Conservation (phyloP, 2,329 filamentous ascomycete genomes). For the Beauveria caledonica region DNA sequence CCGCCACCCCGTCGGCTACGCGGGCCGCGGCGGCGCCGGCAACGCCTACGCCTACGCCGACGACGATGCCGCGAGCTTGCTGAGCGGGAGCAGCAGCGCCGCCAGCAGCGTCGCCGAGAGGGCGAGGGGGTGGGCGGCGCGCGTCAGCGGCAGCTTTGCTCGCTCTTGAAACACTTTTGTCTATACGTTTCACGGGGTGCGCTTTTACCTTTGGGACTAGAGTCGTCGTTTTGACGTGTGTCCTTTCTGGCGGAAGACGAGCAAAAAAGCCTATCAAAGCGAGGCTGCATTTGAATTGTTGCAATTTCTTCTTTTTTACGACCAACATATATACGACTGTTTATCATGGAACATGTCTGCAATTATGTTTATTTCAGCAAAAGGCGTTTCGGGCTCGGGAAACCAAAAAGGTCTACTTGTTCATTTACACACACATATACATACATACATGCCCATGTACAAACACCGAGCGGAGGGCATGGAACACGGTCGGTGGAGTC, state of each 20-base stretch:
- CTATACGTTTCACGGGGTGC: no score
- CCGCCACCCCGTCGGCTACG: constrained; percentile 45
- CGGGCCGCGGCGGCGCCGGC: constrained; percentile 59
- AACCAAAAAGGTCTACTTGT: not conserved
- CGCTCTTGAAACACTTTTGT: not conserved
- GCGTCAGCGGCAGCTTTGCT: constrained; percentile 21
- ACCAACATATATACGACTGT: not conserved
- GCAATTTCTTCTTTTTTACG: not conserved
- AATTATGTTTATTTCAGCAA: not conserved
- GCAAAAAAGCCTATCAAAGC: not conserved
- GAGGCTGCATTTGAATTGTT: not conserved
- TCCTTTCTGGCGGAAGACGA: not conserved
- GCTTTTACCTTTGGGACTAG: no score
- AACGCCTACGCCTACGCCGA: constrained; percentile 46
- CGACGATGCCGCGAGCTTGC: constrained; percentile 14
- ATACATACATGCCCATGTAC: not conserved
- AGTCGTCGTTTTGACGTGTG: no score
- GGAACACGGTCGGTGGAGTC: not conserved
- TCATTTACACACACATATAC: constrained; percentile 5
- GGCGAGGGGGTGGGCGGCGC: constrained; percentile 13
- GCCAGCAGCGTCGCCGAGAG: not conserved
- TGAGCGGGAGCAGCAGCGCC: constrained; percentile 18
- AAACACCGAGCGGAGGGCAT: not conserved
- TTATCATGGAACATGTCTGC: not conserved
- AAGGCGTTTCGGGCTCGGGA: constrained; percentile 3